These are phyloP conservation scores for Tricladium varicosporioides DNA, from an alignment of 2,329 filamentous ascomycete species.

Conservation along the genomic window DNA sequence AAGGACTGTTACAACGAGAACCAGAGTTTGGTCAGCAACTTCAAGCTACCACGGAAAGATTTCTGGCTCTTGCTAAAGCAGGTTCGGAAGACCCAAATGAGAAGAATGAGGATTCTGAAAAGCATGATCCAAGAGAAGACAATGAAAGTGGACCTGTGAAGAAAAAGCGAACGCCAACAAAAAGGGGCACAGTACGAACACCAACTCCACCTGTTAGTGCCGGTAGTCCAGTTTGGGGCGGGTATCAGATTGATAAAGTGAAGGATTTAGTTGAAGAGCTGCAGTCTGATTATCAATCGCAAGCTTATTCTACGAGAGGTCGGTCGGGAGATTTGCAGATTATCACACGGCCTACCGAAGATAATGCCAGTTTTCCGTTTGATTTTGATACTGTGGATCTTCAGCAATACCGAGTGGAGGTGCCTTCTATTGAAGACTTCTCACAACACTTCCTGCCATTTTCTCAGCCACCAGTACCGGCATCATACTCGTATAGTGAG, in stretches of 20 bases:
- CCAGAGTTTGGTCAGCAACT: constrained; percentile 58
- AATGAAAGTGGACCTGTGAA: constrained; percentile 5
- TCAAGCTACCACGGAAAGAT: constrained; percentile 53
- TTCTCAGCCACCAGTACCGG: constrained; percentile 42
- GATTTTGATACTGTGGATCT: constrained; percentile 30
- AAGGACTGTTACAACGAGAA: constrained; percentile 55
- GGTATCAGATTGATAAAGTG: constrained; percentile 27
- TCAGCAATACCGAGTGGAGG: constrained; percentile 28
- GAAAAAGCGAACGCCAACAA: constrained; percentile 10
- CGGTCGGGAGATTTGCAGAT: constrained; percentile 42
- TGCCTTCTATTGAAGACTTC: constrained; percentile 31
- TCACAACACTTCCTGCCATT: constrained; percentile 29
- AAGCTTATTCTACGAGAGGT: constrained; percentile 13
- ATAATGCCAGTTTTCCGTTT: constrained; percentile 54
- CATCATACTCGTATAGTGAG: constrained; percentile 62
- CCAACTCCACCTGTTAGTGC: background rate
- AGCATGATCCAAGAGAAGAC: constrained; percentile 7
- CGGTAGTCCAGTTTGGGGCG: constrained; percentile 15
- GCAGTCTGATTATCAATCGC: constrained; percentile 11
- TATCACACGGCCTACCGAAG: constrained; percentile 48
- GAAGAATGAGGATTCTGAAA: constrained; percentile 24
- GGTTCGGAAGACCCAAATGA: constrained; percentile 39
- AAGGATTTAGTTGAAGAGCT: constrained; percentile 19
- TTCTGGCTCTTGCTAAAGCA: constrained; percentile 53
- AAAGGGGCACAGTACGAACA: constrained; percentile 4